These are phyloP conservation scores for Ceratonia siliqua DNA, from an alignment of 306 rosid genomes.

Conservation along the genomic window DNA sequence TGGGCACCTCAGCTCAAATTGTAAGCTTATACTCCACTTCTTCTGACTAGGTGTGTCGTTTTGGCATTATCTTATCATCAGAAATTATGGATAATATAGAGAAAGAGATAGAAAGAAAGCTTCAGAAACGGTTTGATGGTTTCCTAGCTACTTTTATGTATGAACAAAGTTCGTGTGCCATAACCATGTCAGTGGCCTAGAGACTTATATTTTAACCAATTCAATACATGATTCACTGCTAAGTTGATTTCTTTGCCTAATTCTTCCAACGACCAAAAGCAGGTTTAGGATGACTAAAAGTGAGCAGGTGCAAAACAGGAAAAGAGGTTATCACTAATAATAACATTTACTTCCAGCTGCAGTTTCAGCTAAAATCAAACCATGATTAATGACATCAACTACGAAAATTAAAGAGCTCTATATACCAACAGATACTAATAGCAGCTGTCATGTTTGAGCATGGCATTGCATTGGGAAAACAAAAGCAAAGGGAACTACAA, in stretches of 20 bases:
- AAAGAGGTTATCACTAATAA: not conserved
- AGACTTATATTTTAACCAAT: not conserved
- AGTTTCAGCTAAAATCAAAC: not conserved
- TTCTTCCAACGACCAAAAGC: too few species aligned
- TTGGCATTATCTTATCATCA: not conserved
- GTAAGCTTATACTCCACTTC: not conserved
- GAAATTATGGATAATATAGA: too few species aligned
- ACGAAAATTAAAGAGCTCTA: too few species aligned
- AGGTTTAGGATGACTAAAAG: too few species aligned
- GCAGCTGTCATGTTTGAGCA: too few species aligned
- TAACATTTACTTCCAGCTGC: not conserved
- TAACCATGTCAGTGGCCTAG: not conserved
- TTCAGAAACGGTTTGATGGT: not conserved
- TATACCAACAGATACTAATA: too few species aligned
- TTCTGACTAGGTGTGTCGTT: not conserved
- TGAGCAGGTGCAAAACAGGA: too few species aligned
- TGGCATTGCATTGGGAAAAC: constrained; percentile 26
- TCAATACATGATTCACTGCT: not conserved
- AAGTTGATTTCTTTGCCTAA: constrained; percentile 5
- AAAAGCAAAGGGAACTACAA: constrained; percentile 25
- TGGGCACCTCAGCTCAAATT: not conserved
- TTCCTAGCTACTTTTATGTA: too few species aligned
- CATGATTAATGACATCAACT: too few species aligned
- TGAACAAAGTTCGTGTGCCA: too few species aligned
- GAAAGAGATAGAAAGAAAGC: too few species aligned